Evolutionary conservation across 306 rosid species (phyloP).

Genomic region (Pyrus betulifolia): DNA sequence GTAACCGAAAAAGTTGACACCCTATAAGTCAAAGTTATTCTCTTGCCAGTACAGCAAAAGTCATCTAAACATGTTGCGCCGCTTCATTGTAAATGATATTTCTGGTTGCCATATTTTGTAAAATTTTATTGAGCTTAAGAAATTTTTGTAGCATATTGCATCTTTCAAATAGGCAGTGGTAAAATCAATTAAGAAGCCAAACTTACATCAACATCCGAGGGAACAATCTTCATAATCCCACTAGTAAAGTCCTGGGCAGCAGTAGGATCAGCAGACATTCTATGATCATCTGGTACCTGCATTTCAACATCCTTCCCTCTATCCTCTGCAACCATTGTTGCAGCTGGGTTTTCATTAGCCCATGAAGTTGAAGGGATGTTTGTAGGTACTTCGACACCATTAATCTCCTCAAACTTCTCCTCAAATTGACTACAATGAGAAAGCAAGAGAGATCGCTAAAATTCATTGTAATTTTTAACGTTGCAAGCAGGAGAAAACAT

Average conservation of each 20-base stretch:
- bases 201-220: conserved; percentile 92
- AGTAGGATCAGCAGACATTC: conserved; percentile 41
- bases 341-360: conserved; percentile 32
- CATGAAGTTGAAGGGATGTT: conserved; percentile 55
- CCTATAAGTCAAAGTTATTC: not conserved
- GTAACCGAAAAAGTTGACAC: not conserved
- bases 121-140: not conserved
- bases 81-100: not conserved
- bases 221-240: conserved; percentile 98
- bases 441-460: conserved; percentile 4
- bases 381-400: conserved; percentile 54
- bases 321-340: conserved; percentile 31
- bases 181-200: not conserved
- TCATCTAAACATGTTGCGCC: not conserved
- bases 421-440: conserved; percentile 75
- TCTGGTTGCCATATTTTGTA: not conserved
- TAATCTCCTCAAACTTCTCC: conserved; percentile 88
- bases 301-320: conserved; percentile 42
- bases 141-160: not conserved
- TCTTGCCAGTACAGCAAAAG: not conserved
- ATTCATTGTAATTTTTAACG: conserved; percentile 4
- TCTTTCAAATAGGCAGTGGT: conserved; percentile 6
- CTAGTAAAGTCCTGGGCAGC: conserved; percentile 62
- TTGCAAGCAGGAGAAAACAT: conserved; percentile 8
- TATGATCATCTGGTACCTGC: conserved; percentile 48